Evolutionary conservation across 768 basidiomycete species (phyloP), one percentile per base, ranked within the genome.

Genomic region (Russula ochroleuca): DNA sequence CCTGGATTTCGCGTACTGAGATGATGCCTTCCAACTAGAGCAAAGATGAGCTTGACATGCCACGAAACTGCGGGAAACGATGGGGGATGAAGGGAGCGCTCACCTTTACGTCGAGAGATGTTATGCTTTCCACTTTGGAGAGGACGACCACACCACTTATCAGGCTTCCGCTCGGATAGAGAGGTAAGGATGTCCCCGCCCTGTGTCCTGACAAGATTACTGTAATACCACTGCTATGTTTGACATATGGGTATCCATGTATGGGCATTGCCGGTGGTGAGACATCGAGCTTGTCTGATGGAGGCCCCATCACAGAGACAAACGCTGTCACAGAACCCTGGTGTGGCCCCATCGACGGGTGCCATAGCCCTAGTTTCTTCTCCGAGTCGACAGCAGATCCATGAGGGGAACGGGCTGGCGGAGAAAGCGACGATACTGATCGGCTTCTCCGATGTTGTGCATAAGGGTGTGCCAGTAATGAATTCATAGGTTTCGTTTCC

Each of bases 41-140:
- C 17, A 21, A 14, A 1, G 8, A 28, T 61, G 37, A 53, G 62
- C 9, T 45, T n/a, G 19, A 25, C 17, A 25, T 21, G 33, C 45
- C 8, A 4, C 21, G 45, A 23, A 47, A 38, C 45, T 3, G 23
- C 25, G 13, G 5, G 35, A 53, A 28, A 21, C 1, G 11, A 7
- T 13, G 21, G 25, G 14, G 41, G 21, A 7, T 19, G 21, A 37
- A n/a, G 41, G 21, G 3, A 23, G 8, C 59, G 47, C 23, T 8
- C 48, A 67, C 66, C 25, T 50, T 64, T n/a, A 64, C 59, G 14
- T 59, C 52, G 40, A 67, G 21, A 6, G 63, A 50, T n/a, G 56
- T 10, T 7, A 61, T 25, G 43, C 5, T 8, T 11, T 14, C 31
- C 21, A 50, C 33, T 47, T 64, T 67, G 6, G 48, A 14, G 15